Evolutionary conservation across 2,329 filamentous ascomycete genomes (phyloP), one percentile per base, ranked within the genome.

Genomic region (Neophaeococcomyces aloes): DNA sequence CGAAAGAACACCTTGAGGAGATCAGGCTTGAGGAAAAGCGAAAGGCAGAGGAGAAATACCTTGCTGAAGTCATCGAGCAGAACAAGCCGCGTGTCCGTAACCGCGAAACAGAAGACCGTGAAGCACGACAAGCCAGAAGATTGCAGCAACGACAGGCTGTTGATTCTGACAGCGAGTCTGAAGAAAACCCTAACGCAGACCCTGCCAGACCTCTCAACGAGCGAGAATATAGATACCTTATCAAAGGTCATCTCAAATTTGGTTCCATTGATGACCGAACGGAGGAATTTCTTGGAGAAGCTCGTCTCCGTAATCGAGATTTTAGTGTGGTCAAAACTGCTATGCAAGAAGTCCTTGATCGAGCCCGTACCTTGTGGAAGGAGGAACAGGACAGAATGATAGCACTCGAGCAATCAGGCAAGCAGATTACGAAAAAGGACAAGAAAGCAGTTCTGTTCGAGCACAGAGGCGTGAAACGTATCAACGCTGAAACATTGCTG

Each of bases 361-460:
- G 76, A 49, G 79, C 81, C 17, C 78, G 78, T 47, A 60, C 67
- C 21, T 73, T 93, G 14, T 76, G 87, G 27, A 79, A 83, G 49
- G 86, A 87, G 57, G 86, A 94, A 49, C 67, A 73, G 36, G 70
- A 72, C 25, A 70, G 76, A 47, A 67, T 81, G 42, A 72, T 75
- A 46, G 74, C 74, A 11, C 61, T 80, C 55, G 85, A 91, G 62
- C 78, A 71, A 17, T 74, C 76, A 0, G 86, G 86, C 58, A 93
- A 91, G 60, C 74, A 79, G 2, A 66, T 93, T 43, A 94, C 89
- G 0, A 95, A 96, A 69, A 98, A 98, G 63, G 91, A 98, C 60
- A 86, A 86, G 64, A 98, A 98, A 65, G 91, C 91, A 1, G 86
- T 98, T 14, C 70, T 98, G 34, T 95, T 98, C 56, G 88, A 96